Evolutionary conservation across 495 filamentous ascomycete genomes (phyloP).

Genomic region (Penicillium dipodomyicola): DNA sequence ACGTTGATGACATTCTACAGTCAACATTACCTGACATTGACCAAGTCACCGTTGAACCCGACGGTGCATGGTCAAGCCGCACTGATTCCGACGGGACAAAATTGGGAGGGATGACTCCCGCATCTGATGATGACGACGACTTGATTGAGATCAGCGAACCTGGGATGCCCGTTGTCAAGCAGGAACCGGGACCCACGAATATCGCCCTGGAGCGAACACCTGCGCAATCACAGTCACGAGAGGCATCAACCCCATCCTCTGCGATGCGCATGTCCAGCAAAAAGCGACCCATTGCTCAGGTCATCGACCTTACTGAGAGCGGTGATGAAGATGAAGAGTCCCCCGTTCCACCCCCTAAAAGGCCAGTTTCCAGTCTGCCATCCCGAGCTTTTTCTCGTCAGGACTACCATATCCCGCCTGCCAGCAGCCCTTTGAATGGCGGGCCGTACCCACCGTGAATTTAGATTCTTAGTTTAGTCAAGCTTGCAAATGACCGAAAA

Average conservation of each 20-base stretch:
- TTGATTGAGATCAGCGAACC: constrained; percentile 64
- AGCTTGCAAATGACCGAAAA: neutral
- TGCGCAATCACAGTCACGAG: constrained; percentile 53
- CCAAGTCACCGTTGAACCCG: constrained; percentile 86
- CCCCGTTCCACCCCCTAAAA: constrained; percentile 56
- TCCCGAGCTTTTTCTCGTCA: constrained; percentile 22
- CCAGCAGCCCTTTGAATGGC: constrained; percentile 24
- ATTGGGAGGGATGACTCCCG: constrained; percentile 37
- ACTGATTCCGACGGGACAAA: constrained; percentile 37
- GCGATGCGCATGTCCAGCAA: constrained; percentile 44
- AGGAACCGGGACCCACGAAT: constrained; percentile 38
- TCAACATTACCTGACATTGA: constrained; percentile 66
- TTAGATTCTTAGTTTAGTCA: neutral
- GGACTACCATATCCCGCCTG: constrained; percentile 26
- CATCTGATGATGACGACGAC: constrained; percentile 62
- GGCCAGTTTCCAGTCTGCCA: constrained; percentile 28
- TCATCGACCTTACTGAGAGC: constrained; percentile 79
- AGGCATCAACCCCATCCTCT: constrained; percentile 50
- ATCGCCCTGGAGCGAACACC: constrained; percentile 50
- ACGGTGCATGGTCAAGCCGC: constrained; percentile 69
- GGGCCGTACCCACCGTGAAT: constrained; percentile 21
- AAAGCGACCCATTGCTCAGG: constrained; percentile 61
- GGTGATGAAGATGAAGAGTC: constrained; percentile 71
- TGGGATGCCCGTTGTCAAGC: constrained; percentile 45
- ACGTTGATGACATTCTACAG: constrained; percentile 81